Conservation (phyloP, 1,284 basidiomycete species). For the Ustilago hordei region DNA sequence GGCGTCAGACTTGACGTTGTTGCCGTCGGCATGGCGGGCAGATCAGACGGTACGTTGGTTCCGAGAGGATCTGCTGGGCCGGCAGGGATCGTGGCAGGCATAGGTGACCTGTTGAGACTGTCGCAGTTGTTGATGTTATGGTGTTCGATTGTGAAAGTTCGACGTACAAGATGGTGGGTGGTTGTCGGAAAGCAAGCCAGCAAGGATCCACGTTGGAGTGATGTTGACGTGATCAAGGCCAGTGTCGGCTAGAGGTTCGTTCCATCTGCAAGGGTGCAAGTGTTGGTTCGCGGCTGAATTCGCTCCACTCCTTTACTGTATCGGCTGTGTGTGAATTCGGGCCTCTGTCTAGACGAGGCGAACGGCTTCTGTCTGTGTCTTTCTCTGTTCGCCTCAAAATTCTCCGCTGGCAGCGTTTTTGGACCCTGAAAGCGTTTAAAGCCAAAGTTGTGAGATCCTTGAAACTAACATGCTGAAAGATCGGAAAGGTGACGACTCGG, state of each 20-base stretch:
- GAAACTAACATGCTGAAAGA: neutral
- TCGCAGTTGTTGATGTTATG: neutral
- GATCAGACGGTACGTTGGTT: neutral
- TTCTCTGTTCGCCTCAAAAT: neutral
- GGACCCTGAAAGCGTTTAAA: slow-evolving; percentile 6
- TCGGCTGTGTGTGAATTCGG: neutral
- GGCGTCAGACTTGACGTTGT: slow-evolving; percentile 73
- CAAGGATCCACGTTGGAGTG: neutral
- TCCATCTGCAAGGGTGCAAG: neutral
- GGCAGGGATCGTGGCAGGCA: neutral
- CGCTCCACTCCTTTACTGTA: slow-evolving; percentile 9
- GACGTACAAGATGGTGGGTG: neutral
- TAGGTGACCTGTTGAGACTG: neutral
- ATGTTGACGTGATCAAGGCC: neutral
- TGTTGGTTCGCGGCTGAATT: slow-evolving; percentile 8
- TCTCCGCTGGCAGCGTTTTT: slow-evolving; percentile 1
- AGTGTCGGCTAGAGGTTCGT: neutral
- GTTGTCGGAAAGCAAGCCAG: neutral
- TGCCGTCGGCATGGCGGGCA: slow-evolving; percentile 45
- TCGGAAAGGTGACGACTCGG: neutral
- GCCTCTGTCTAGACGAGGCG: neutral
- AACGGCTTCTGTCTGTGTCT: neutral
- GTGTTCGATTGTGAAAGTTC: neutral
- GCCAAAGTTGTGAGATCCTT: neutral
- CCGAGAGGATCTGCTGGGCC: neutral